These are phyloP conservation scores for Boletellus ananas DNA, from an alignment of 768 basidiomycete species.

Conservation along the genomic window DNA sequence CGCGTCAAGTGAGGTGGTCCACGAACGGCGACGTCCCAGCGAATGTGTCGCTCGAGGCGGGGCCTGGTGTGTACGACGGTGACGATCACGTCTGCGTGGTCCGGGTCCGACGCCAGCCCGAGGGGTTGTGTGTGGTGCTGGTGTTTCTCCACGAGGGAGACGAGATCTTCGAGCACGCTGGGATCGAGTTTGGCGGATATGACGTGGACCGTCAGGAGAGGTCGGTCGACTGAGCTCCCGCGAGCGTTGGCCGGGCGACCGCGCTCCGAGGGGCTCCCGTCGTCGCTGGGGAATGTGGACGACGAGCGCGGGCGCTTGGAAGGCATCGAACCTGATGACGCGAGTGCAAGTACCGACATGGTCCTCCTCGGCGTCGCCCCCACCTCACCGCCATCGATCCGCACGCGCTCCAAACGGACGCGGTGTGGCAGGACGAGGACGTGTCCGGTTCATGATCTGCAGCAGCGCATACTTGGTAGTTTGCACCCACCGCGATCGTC, in stretches of 20 bases:
- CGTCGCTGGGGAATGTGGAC: neutral
- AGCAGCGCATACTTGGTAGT: no score
- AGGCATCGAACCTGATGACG: slow-evolving; percentile 5
- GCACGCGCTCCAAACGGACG: no score
- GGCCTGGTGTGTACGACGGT: slow-evolving; percentile 63
- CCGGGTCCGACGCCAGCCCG: slow-evolving; percentile 36
- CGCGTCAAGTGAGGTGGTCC: neutral
- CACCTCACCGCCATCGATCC: neutral
- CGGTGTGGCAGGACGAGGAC: no score
- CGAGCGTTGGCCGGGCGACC: neutral
- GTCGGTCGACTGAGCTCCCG: slow-evolving; percentile 4
- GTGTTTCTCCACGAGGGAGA: slow-evolving; percentile 22
- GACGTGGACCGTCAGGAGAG: slow-evolving; percentile 25
- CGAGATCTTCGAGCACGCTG: slow-evolving; percentile 20
- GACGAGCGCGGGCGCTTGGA: slow-evolving; percentile 11
- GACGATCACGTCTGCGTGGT: slow-evolving; percentile 61
- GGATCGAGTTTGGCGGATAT: slow-evolving; percentile 31
- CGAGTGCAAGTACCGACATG: neutral
- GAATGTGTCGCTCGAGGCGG: slow-evolving; percentile 66
- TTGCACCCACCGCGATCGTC: no score
- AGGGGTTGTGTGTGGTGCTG: slow-evolving; percentile 16
- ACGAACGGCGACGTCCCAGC: slow-evolving; percentile 64
- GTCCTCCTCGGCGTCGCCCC: no score
- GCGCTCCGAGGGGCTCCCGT: slow-evolving; percentile 13
- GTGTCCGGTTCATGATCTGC: no score